phyloP scores from a whole-genome alignment of 192 early-diverging fungal species.

The Coemansia sp. region DNA sequence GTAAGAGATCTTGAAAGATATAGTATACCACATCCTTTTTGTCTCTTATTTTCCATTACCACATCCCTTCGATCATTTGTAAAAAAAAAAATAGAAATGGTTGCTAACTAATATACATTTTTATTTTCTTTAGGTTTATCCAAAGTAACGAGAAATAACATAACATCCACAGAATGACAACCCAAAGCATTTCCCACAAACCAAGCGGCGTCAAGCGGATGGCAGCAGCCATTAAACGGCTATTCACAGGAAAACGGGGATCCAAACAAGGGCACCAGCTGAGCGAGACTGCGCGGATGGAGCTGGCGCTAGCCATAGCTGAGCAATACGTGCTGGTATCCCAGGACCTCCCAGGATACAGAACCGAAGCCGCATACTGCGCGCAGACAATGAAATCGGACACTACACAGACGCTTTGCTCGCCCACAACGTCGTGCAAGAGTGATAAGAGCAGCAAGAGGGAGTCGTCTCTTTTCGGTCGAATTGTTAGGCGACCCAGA shows the following conservation, averaged over 20 bases:
- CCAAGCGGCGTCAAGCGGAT: not conserved
- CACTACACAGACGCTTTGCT: constrained; percentile 7
- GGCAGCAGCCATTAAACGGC: constrained; percentile 11
- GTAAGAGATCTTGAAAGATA: too few species aligned
- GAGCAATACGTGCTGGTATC: constrained; percentile 41
- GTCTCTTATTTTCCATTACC: too few species aligned
- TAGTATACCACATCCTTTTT: too few species aligned
- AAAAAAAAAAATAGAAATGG: too few species aligned
- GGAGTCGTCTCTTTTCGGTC: not conserved
- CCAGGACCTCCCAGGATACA: constrained; percentile 8
- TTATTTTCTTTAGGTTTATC: not conserved
- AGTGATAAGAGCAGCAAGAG: not conserved
- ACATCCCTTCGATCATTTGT: too few species aligned
- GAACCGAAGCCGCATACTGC: not conserved
- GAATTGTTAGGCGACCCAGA: not conserved
- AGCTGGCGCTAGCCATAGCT: constrained; percentile 36
- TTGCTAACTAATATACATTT: not conserved
- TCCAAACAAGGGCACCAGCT: not conserved
- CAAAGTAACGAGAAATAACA: not conserved
- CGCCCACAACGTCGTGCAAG: not conserved
- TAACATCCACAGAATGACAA: not conserved
- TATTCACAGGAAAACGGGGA: not conserved
- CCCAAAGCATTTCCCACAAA: not conserved
- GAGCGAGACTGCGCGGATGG: constrained; percentile 28
- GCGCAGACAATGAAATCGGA: not conserved